These are phyloP conservation scores for Eutrema heterophyllum DNA, from an alignment of 345 rosid species.

Conservation along the genomic window DNA sequence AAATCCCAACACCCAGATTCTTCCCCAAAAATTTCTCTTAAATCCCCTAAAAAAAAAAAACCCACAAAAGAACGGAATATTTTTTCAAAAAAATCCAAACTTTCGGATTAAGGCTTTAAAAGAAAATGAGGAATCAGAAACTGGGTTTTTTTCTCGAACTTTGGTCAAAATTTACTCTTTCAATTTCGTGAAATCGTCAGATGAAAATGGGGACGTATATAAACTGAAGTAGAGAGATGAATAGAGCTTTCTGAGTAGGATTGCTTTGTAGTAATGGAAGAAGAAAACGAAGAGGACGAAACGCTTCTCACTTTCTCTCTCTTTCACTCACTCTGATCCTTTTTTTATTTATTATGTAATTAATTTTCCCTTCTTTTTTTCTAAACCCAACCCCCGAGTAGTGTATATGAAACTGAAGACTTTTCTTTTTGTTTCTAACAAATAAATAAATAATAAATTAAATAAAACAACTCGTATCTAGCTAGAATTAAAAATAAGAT, in stretches of 20 bases:
- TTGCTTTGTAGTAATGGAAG: slow-evolving; percentile 28
- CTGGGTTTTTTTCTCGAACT: not conserved
- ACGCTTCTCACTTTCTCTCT: slow-evolving; percentile 27
- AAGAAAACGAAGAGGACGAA: slow-evolving; percentile 29
- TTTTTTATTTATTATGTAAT: slow-evolving; percentile 12
- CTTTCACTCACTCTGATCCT: slow-evolving; percentile 18
- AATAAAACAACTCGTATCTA: slow-evolving; percentile 7
- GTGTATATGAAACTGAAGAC: slow-evolving; percentile 37
- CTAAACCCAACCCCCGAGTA: slow-evolving; percentile 1
- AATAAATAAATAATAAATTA: not conserved
- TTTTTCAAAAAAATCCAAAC: not conserved
- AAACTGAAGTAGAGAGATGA: slow-evolving; percentile 29
- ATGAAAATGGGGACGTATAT: not conserved
- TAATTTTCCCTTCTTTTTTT: not conserved
- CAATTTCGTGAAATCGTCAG: not conserved
- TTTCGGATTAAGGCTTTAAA: not conserved
- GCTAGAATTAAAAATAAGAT: not conserved
- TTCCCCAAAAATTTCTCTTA: not conserved
- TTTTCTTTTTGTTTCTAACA: not conserved
- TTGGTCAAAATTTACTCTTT: not conserved
- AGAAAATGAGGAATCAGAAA: slow-evolving; percentile 10
- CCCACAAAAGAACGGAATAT: not conserved
- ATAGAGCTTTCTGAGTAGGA: slow-evolving; percentile 18
- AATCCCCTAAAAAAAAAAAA: not conserved
- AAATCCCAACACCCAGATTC: slow-evolving; percentile 25